Evolutionary conservation across 2,329 filamentous ascomycete species (phyloP).

Genomic region (Aspergillus sp.): DNA sequence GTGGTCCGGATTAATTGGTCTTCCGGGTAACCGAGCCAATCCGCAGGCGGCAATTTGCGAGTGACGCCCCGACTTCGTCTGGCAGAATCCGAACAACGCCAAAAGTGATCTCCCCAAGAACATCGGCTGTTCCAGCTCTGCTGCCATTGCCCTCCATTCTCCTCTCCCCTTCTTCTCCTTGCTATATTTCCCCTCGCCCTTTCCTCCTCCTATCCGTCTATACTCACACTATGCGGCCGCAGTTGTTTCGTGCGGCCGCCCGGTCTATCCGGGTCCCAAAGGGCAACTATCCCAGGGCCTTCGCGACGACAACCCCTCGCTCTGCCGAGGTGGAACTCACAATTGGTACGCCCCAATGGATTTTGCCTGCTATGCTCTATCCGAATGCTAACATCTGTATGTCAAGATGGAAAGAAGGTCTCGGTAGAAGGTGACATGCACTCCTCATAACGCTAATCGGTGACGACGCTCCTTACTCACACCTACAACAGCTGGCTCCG

Average conservation of each 20-base stretch:
- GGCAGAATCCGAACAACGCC: conserved; percentile 29
- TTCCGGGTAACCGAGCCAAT: conserved; percentile 38
- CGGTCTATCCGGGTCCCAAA: conserved; percentile 53
- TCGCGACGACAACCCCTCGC: conserved; percentile 75
- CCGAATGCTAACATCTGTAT: conserved; percentile 41
- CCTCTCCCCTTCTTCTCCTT: conserved; percentile 14
- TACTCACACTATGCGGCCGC: conserved; percentile 59
- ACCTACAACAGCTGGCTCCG: conserved; percentile 72
- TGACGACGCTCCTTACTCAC: conserved; percentile 22
- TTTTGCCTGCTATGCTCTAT: not conserved
- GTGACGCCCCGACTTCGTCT: conserved; percentile 23
- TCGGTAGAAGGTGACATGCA: conserved; percentile 79
- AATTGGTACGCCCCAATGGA: conserved; percentile 62
- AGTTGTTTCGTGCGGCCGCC: conserved; percentile 61
- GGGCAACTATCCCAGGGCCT: conserved; percentile 67
- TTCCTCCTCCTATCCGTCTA: conserved; percentile 14
- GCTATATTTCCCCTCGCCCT: conserved; percentile 6
- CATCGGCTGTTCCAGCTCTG: conserved; percentile 20
- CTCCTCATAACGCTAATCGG: not conserved
- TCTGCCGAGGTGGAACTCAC: conserved; percentile 95
- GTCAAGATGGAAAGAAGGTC: conserved; percentile 90
- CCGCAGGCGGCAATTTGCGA: conserved; percentile 37
- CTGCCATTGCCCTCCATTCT: conserved; percentile 18
- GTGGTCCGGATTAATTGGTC: conserved; percentile 25
- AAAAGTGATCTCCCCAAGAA: conserved; percentile 26